Base-by-base conservation (phyloP, 2,329 filamentous ascomycete species). In the Penicillium janthinellum region DNA sequence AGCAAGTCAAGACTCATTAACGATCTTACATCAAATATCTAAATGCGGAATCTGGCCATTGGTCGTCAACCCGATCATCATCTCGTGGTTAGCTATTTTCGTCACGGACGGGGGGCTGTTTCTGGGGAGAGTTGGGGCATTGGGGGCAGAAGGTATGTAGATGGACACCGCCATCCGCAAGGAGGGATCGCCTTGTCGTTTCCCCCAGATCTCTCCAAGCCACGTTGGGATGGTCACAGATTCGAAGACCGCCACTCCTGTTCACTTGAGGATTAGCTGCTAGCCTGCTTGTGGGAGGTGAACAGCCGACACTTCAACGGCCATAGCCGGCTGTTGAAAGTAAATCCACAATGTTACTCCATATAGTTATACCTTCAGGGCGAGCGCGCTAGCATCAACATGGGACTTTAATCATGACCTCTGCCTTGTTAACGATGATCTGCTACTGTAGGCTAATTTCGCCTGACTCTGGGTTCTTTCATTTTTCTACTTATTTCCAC, bases 71-170 rank as follows among this genome's bases (percentile, higher is more conserved):
- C 14, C 34, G 37, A 53, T 34, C n/a, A 14, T 38, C 15, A 28
- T 42, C 38, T 63, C 62, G 61, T 60, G 57, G 65, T 65, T 62
- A 67, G 60, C 70, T 73, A 66, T 60, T 71, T 71, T 69, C 64
- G 71, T 67, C 70, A 72, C 69, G 66, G 71, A 65, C 61, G n/a
- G 28, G 39, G 39, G 52, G 35, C 45, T 48, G 45, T 48, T 48
- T 48, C 45, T 48, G 34, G 47, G 47, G 49, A 20, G 52, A 28
- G 28, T 20, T 20, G 20, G 20, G 20, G 20, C 20, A 20, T 14
- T 31, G 38, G 28, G 25, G 34, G 10, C 34, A 34, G 11, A 5
- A 45, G 20, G 35, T 53, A 52, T 57, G 56, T 42, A 34, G 59
- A 28, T n/a, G 48, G 58, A 59, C 63, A 64, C 55, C 54, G 51